Percentiles rank a stretch among this genome's conserved stretches.
These are phyloP conservation scores for Podaxis sp. DNA, from an alignment of 768 basidiomycete species.

Conservation along the genomic window DNA sequence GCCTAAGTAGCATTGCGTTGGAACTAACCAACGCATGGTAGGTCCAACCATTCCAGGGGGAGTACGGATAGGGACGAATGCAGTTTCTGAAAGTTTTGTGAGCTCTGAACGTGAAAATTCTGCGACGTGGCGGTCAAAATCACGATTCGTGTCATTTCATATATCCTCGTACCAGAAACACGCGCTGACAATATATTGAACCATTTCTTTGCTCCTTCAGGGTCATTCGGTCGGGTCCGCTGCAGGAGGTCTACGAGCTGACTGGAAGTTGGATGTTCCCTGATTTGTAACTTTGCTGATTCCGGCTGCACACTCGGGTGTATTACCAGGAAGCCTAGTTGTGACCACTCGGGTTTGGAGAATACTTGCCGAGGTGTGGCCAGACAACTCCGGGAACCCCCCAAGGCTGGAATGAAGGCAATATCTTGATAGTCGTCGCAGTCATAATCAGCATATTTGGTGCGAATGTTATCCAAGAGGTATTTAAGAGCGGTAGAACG, in stretches of 20 bases:
- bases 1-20: constrained; percentile 71
- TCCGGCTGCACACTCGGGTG: constrained; percentile 52
- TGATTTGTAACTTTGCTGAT: constrained; percentile 66
- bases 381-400: constrained; percentile 49
- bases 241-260: constrained; percentile 63
- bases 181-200: constrained; percentile 69
- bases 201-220: constrained; percentile 57
- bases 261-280: constrained; percentile 64
- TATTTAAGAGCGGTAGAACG: constrained; percentile 75
- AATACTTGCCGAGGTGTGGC: constrained; percentile 74
- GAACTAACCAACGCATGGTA: constrained; percentile 49
- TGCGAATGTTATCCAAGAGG: constrained; percentile 70
- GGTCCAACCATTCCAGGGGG: constrained; percentile 29
- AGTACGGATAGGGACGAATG: constrained; percentile 65
- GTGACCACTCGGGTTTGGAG: constrained; percentile 61
- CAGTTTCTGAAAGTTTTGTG: constrained; percentile 49
- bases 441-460: constrained; percentile 60
- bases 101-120: constrained; percentile 63
- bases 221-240: constrained; percentile 52
- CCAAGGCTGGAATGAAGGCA: constrained; percentile 78
- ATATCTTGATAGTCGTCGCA: constrained; percentile 54
- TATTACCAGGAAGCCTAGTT: constrained; percentile 75
- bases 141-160: neutral
- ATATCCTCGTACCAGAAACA: constrained; percentile 30
- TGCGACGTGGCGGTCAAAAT: constrained; percentile 23